Evolutionary conservation across 345 rosid genomes (phyloP).

Genomic region (Mercurialis annua): DNA sequence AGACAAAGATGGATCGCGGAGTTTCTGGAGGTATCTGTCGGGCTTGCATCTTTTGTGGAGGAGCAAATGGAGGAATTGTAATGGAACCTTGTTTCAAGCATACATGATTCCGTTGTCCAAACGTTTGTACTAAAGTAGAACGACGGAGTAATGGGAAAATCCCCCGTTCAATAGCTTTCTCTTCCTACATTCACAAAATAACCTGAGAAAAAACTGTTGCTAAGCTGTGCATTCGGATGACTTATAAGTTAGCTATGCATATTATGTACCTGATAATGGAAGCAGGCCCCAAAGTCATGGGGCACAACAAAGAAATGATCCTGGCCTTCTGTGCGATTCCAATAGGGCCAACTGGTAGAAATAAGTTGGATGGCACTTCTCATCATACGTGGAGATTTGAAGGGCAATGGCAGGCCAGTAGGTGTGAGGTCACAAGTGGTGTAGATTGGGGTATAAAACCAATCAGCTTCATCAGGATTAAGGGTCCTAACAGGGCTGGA

Average conservation of each 20-base stretch:
- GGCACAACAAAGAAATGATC: slow-evolving; percentile 97
- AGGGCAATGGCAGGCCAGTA: slow-evolving; percentile 86
- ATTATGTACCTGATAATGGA: slow-evolving; percentile 71
- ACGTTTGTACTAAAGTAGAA: slow-evolving; percentile 90
- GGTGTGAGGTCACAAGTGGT: slow-evolving; percentile 98
- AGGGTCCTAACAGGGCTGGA: slow-evolving; percentile 87
- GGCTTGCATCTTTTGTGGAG: slow-evolving; percentile 90
- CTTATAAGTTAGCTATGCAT: background rate
- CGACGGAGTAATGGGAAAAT: slow-evolving; percentile 74
- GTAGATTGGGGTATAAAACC: slow-evolving; percentile 91
- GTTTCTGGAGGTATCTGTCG: slow-evolving; percentile 68
- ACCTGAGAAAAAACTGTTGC: background rate
- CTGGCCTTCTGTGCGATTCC: slow-evolving; percentile 94
- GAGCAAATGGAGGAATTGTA: slow-evolving; percentile 95
- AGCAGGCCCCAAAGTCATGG: slow-evolving; percentile 96
- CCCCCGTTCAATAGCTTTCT: slow-evolving; percentile 87
- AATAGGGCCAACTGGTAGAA: slow-evolving; percentile 82
- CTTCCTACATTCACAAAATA: slow-evolving; percentile 49
- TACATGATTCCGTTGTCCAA: slow-evolving; percentile 92
- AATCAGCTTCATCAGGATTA: slow-evolving; percentile 89
- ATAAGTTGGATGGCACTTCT: slow-evolving; percentile 85
- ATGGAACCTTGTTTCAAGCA: slow-evolving; percentile 88
- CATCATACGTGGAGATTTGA: slow-evolving; percentile 93
- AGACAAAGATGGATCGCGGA: slow-evolving; percentile 90
- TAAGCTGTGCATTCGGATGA: background rate